Evolutionary conservation across 2,329 filamentous ascomycete genomes (phyloP).

Genomic region (Penicillium psychrosexuale): DNA sequence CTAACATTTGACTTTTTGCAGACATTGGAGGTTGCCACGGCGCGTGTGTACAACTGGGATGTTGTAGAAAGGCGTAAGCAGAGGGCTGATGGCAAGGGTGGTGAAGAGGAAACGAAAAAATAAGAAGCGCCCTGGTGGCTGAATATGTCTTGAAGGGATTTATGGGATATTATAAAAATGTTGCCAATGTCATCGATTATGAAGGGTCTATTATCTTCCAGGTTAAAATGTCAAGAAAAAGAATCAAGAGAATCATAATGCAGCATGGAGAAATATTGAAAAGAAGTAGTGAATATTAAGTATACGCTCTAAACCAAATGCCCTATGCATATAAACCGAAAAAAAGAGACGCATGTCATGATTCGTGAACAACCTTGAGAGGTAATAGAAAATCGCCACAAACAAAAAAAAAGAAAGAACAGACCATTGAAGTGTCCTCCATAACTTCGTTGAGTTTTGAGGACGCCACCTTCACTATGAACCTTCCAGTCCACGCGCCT

Average conservation of each 20-base stretch:
- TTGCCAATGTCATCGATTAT: neutral
- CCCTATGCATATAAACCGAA: constrained; percentile 3
- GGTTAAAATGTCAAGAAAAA: neutral
- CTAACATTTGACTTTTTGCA: constrained; percentile 38
- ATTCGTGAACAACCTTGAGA: neutral
- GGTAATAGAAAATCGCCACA: neutral
- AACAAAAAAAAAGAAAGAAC: neutral
- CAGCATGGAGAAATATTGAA: neutral
- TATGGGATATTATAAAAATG: constrained; percentile 9
- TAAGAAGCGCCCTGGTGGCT: constrained; percentile 14
- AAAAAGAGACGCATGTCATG: constrained; percentile 7
- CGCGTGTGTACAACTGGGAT: constrained; percentile 99
- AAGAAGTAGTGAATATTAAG: constrained; percentile 2
- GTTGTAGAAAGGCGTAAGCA: constrained; percentile 94
- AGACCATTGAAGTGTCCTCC: neutral
- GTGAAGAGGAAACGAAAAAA: constrained; percentile 48
- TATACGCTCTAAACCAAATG: neutral
- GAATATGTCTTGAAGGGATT: neutral
- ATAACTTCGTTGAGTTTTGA: neutral
- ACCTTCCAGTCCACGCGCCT: neutral
- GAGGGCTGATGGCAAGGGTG: constrained; percentile 56
- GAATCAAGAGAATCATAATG: neutral
- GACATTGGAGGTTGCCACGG: constrained; percentile 95
- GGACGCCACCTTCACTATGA: neutral
- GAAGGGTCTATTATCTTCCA: constrained; percentile 1